Base-by-base conservation (phyloP, 176 grass and related monocot genomes). In the Tillandsia leiboldiana region DNA sequence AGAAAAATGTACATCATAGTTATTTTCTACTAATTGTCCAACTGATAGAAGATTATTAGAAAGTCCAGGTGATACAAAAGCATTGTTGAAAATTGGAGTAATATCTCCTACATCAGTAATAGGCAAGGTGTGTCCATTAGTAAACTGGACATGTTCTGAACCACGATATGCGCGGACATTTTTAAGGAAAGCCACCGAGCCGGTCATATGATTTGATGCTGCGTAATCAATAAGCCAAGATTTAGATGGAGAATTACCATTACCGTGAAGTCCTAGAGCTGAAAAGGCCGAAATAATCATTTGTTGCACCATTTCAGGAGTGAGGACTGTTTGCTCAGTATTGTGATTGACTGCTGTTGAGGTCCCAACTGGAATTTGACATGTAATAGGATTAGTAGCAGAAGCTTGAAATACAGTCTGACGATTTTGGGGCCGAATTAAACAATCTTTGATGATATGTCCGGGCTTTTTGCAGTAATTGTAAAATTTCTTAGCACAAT, bases 31-130 rank as follows among this genome's bases (percentile, higher is more conserved):
- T 2, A 70, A 3, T 52, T 53, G 9, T 26, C 68, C 18, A 53
- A 70, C 10, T 12, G 49, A 70, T 5, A 52, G 49, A 23, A 70
- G 20, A 52, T 22, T 70, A 52, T 42, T 51, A 70, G 17, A 70
- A 2, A 68, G n/a, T 22, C 42, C 13, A 68, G 47, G 47, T 20
- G 14, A 52, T 3, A 70, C 48, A 52, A 70, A 51, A 70, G 8
- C 12, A 52, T 54, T 54, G 12, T 15, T 15, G 12, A 54, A 54
- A 54, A 4, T 33, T 33, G 9, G 13, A 70, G 18, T 51, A 70
- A 51, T 20, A 51, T 49, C 9, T 51, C 67, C 49, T 2, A 70
- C 26, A 51, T 15, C 67, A 70, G 67, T 54, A 54, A 54, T 54
- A 12, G 52, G 52, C 1, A 68, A 48, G 15, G 47, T 68, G 17